These are phyloP conservation scores for Calendula officinalis DNA, from an alignment of 129 eudicot genomes.

Conservation along the genomic window DNA sequence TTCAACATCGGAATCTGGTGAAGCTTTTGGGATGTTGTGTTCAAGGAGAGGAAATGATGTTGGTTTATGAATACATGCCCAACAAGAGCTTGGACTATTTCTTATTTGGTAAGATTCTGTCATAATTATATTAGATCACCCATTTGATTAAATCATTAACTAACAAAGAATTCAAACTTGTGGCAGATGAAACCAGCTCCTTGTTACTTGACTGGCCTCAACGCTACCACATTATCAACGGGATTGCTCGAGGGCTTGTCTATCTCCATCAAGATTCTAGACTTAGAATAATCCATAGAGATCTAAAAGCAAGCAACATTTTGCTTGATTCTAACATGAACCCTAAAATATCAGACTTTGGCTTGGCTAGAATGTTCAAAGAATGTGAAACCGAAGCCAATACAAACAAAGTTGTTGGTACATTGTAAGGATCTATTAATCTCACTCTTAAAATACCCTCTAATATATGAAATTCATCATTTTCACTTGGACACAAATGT, in stretches of 20 bases:
- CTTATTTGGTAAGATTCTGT: slow-evolving; percentile 13
- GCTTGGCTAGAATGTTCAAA: slow-evolving; percentile 32
- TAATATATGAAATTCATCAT: neutral
- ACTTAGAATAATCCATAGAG: slow-evolving; percentile 21
- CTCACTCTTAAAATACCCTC: neutral
- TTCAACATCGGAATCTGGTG: slow-evolving; percentile 34
- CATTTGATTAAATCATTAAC: too few relatives aligned
- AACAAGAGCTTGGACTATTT: slow-evolving; percentile 24
- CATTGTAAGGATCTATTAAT: slow-evolving; percentile 23
- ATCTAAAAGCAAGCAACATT: slow-evolving; percentile 24
- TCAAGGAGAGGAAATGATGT: slow-evolving; percentile 24
- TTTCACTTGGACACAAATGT: neutral
- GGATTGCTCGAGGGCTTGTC: slow-evolving; percentile 39
- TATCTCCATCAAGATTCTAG: slow-evolving; percentile 43
- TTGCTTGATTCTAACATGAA: slow-evolving; percentile 24
- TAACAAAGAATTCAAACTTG: neutral
- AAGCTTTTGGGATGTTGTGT: slow-evolving; percentile 22
- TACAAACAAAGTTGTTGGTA: slow-evolving; percentile 28
- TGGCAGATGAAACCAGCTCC: neutral
- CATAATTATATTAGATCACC: too few relatives aligned
- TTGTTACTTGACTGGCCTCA: neutral
- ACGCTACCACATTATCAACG: slow-evolving; percentile 14
- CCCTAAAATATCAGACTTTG: slow-evolving; percentile 44
- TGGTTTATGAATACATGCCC: slow-evolving; percentile 30
- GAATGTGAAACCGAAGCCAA: slow-evolving; percentile 27